phyloP scores from a whole-genome alignment of 2,329 filamentous ascomycete genomes.

The Westerdykella ornata region DNA sequence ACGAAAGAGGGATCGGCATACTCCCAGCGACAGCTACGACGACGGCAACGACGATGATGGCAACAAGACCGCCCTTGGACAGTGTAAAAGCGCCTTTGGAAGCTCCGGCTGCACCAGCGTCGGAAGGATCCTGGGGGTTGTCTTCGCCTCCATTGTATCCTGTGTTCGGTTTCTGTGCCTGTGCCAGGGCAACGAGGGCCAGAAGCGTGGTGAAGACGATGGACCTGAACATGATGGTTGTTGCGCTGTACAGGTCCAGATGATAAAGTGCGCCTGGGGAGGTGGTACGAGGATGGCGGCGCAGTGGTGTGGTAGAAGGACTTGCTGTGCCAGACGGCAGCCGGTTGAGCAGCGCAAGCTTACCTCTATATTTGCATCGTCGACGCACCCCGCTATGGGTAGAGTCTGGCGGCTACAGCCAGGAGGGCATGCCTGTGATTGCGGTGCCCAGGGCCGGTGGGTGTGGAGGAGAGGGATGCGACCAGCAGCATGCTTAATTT shows the following conservation, averaged over 20 bases:
- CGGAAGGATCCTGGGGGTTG: slow-evolving; percentile 30
- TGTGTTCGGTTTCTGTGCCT: slow-evolving; percentile 17
- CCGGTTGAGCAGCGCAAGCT: slow-evolving; percentile 17
- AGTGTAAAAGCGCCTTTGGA: slow-evolving; percentile 56
- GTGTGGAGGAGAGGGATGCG: slow-evolving; percentile 11
- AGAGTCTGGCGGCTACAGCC: slow-evolving; percentile 26
- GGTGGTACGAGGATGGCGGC: slow-evolving; percentile 17
- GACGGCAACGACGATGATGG: slow-evolving; percentile 68
- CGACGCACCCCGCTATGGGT: slow-evolving; percentile 22
- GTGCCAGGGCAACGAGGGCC: slow-evolving; percentile 25
- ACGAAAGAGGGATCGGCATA: slow-evolving; percentile 39
- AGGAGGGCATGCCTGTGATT: slow-evolving; percentile 15
- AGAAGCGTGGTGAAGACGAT: slow-evolving; percentile 22
- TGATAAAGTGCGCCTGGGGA: slow-evolving; percentile 7
- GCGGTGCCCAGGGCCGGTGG: slow-evolving; percentile 17
- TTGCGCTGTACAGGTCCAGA: slow-evolving; percentile 3
- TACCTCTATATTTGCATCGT: slow-evolving; percentile 32
- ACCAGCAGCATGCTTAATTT: slow-evolving; percentile 24
- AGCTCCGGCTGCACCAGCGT: slow-evolving; percentile 59
- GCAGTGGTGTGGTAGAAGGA: slow-evolving; percentile 18
- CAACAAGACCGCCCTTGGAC: slow-evolving; percentile 63
- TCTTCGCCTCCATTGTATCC: slow-evolving; percentile 35
- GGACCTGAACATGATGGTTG: slow-evolving; percentile 22
- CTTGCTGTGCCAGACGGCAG: slow-evolving; percentile 11
- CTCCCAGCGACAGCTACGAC: slow-evolving; percentile 57